phyloP scores from a whole-genome alignment of 345 rosid species.

The Geranium brycei region DNA sequence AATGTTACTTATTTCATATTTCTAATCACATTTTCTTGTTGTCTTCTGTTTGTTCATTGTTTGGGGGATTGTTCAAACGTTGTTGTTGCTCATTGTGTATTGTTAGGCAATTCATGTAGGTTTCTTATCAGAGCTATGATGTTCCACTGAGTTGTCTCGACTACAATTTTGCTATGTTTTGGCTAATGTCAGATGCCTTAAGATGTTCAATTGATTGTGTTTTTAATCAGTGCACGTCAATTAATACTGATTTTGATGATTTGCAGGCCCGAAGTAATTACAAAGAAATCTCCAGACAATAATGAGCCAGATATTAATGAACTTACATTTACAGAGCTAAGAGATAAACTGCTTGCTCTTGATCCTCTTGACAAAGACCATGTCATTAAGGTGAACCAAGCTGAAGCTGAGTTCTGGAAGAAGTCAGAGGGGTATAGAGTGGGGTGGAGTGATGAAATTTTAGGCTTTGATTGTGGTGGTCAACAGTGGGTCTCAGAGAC shows the following conservation, averaged over 20 bases:
- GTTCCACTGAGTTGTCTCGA: neutral
- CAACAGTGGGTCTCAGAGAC: slow-evolving; percentile 98
- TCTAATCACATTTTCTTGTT: too few species aligned
- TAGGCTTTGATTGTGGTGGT: slow-evolving; percentile 98
- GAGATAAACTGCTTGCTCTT: slow-evolving; percentile 80
- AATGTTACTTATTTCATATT: neutral
- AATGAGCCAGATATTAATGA: slow-evolving; percentile 47
- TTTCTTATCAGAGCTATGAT: neutral
- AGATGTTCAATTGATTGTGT: neutral
- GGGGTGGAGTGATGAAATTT: slow-evolving; percentile 93
- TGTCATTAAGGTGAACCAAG: slow-evolving; percentile 61
- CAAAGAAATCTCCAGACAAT: slow-evolving; percentile 29
- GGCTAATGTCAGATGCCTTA: neutral
- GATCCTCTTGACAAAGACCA: slow-evolving; percentile 87
- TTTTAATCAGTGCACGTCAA: neutral
- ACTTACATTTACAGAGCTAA: slow-evolving; percentile 73
- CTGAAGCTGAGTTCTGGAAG: slow-evolving; percentile 96
- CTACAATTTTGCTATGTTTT: neutral
- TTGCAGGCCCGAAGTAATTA: slow-evolving; percentile 34
- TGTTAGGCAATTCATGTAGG: neutral
- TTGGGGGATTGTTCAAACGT: too few species aligned
- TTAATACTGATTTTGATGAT: slow-evolving; percentile 18
- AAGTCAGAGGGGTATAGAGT: slow-evolving; percentile 91
- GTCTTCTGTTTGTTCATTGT: too few species aligned
- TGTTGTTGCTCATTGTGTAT: neutral